Base-by-base conservation (phyloP, 805 yeast species). In the Yamadazyma olivae region DNA sequence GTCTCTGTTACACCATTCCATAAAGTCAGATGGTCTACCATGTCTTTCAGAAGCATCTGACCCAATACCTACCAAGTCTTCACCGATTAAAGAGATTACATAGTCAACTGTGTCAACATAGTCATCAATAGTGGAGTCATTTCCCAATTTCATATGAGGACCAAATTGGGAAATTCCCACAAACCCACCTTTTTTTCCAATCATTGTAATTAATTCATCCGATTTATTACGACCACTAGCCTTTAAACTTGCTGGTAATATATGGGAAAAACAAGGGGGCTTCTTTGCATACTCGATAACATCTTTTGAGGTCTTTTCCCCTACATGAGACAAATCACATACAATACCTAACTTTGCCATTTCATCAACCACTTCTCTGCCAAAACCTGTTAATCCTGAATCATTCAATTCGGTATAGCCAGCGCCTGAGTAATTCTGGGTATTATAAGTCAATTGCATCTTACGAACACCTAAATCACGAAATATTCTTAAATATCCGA, bases 1-100 rank as follows among this genome's bases (percentile, higher is more conserved):
- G 20, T 41, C 45, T 18, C 24, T 41, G 15, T 41, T 41, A 33
- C 45, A 41, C 45, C 45, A 41, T 35, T 36, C 38, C 45, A 41
- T 41, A 21, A 41, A 41, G 13, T 35, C 31, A 2, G 45, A 41
- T 3, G 45, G 45, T 31, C 45, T 38, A 5, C 38, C 45, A 23
- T 41, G 67, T 58, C 26, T 51, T 33, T 51, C 56, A n/a, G 56
- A 51, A n/a, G 56, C 56, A 35, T 41, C 45, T 9, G 45, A 41
- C 15, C 45, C 45, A 10, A 41, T 41, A 16, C 45, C 45, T 3
- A 41, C 45, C 24, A 39, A 39, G 32, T 41, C 45, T 36, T 41
- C 45, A 5, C 45, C 45, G 16, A 39, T 41, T 25, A 41, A 36
- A 4, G 35, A 29, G 16, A 41, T 41, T 9, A 41, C 45, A 21